phyloP scores from a whole-genome alignment of 2,329 filamentous ascomycete species.

The Botrytis byssoidea region DNA sequence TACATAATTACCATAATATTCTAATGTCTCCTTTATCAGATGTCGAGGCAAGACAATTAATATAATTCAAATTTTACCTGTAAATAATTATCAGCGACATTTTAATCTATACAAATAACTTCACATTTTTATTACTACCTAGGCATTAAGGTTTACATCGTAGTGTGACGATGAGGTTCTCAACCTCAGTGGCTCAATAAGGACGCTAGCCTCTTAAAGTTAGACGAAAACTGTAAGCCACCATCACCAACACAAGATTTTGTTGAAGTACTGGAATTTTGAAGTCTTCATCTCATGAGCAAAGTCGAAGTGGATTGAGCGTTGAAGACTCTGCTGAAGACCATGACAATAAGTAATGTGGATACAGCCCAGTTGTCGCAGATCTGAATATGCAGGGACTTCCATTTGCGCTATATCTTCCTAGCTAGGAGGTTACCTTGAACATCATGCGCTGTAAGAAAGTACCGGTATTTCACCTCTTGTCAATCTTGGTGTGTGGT shows the following conservation, averaged over 20 bases:
- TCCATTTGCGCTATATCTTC: neutral
- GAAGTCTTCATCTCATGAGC: neutral
- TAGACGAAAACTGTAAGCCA: neutral
- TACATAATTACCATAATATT: constrained; percentile 3
- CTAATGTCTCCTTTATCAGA: neutral
- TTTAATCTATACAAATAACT: neutral
- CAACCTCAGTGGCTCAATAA: neutral
- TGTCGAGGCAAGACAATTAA: neutral
- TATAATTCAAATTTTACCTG: neutral
- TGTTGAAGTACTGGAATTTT: neutral
- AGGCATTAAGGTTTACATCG: too few relatives aligned
- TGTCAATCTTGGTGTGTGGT: neutral
- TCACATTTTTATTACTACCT: neutral
- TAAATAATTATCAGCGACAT: rapidly evolving
- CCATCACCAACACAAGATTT: neutral
- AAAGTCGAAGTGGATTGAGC: neutral
- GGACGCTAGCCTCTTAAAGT: neutral
- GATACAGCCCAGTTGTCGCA: neutral
- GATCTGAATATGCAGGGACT: neutral
- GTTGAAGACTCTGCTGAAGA: neutral
- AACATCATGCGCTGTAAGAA: neutral
- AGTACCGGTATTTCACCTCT: neutral
- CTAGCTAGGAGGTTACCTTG: neutral
- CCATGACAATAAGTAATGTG: neutral
- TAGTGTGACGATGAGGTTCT: constrained; percentile 1